Percentiles rank a stretch among this genome's conserved stretches.
Conservation (phyloP, 2,329 filamentous ascomycete species). For the Colletotrichum abscissum region DNA sequence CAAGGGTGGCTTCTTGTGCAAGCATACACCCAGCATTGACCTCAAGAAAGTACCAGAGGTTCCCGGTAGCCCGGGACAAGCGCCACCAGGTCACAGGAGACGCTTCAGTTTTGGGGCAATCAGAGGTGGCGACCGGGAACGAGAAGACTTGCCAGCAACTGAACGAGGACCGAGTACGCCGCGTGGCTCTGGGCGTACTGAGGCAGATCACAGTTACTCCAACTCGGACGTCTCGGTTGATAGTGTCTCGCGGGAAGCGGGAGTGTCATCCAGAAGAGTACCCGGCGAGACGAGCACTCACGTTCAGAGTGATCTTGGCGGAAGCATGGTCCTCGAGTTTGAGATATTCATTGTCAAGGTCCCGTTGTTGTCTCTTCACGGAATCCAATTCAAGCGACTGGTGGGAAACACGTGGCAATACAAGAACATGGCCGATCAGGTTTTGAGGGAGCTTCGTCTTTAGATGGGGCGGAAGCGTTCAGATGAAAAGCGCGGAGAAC, state of each 20-base stretch:
- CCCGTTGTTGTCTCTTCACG: slow-evolving; percentile 89
- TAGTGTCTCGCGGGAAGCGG: slow-evolving; percentile 69
- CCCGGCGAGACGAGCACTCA: slow-evolving; percentile 92
- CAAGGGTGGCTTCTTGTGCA: slow-evolving; percentile 91
- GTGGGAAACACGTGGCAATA: slow-evolving; percentile 98
- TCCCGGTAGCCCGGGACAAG: slow-evolving; percentile 67
- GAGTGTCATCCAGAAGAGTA: slow-evolving; percentile 65
- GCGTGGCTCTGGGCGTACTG: slow-evolving; percentile 57
- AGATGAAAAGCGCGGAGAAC: neutral
- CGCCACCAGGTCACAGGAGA: slow-evolving; percentile 70
- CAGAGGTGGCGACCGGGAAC: slow-evolving; percentile 70
- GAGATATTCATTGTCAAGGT: slow-evolving; percentile 99
- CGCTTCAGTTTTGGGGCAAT: slow-evolving; percentile 87
- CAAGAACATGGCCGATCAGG: slow-evolving; percentile 97
- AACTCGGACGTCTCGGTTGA: slow-evolving; percentile 90
- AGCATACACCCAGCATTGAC: slow-evolving; percentile 90
- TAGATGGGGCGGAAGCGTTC: slow-evolving; percentile 51
- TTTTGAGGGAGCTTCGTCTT: slow-evolving; percentile 85
- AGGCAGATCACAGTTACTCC: slow-evolving; percentile 79
- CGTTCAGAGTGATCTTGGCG: slow-evolving; percentile 89
- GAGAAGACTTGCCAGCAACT: slow-evolving; percentile 77
- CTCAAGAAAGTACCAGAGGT: slow-evolving; percentile 77
- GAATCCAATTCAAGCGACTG: slow-evolving; percentile 98
- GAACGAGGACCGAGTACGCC: slow-evolving; percentile 51
- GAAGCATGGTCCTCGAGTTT: slow-evolving; percentile 86